phyloP scores from a whole-genome alignment of 495 filamentous ascomycete genomes.

The Neurospora sp. region DNA sequence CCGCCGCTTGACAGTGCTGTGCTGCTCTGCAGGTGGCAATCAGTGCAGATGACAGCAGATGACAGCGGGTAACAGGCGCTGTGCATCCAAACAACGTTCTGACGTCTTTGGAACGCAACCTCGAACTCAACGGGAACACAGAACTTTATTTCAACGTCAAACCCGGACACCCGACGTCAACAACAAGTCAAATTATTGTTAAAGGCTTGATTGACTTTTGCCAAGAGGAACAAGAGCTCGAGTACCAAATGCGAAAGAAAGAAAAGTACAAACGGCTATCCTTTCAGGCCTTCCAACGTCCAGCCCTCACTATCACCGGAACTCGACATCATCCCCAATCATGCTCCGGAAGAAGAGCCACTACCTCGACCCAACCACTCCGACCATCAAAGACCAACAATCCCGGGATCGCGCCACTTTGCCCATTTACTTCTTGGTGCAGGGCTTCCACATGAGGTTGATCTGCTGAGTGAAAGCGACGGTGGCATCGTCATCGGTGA shows the following conservation, averaged over 20 bases:
- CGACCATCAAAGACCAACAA: neutral
- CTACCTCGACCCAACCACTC: neutral
- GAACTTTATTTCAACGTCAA: neutral
- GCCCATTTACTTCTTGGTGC: slow-evolving; percentile 22
- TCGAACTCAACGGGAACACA: neutral
- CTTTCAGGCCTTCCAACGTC: neutral
- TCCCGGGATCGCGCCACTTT: neutral
- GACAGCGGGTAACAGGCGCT: neutral
- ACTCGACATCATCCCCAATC: neutral
- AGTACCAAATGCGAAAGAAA: neutral
- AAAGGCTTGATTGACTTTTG: slow-evolving; percentile 27
- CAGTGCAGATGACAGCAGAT: neutral
- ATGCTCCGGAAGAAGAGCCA: neutral
- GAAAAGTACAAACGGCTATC: neutral
- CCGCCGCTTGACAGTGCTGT: neutral
- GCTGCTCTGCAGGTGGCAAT: neutral
- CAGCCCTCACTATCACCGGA: neutral
- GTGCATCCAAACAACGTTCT: neutral
- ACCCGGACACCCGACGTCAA: neutral
- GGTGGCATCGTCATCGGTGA: slow-evolving; percentile 48
- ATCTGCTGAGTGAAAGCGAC: slow-evolving; percentile 46
- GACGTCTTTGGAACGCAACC: neutral
- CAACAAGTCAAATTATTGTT: neutral
- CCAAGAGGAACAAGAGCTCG: slow-evolving; percentile 1
- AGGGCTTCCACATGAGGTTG: slow-evolving; percentile 41